A percentile compares a stretch with the other conserved stretches of the same genome.
Evolutionary conservation across 2,329 filamentous ascomycete genomes (phyloP).

Genomic region (Ciborinia camelliae): DNA sequence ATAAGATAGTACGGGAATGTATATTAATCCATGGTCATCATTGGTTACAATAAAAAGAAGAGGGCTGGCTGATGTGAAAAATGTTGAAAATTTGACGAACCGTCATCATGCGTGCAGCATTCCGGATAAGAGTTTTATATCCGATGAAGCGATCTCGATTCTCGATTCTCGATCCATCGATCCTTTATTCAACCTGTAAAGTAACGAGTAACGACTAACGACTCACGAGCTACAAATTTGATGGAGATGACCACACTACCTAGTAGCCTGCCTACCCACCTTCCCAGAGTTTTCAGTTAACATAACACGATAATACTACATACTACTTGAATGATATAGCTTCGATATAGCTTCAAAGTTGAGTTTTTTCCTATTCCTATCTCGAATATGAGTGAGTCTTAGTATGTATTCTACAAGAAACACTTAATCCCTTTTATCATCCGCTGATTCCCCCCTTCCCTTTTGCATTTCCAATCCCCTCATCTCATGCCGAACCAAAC

Average conservation of each 20-base stretch:
- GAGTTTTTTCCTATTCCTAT: not conserved
- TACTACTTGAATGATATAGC: not conserved
- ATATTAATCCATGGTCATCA: no score
- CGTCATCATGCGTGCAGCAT: not conserved
- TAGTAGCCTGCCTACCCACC: no score
- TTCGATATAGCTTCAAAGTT: conserved; percentile 2
- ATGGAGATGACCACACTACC: not conserved
- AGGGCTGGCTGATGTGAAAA: not conserved
- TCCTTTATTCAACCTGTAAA: no score
- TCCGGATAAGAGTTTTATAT: conserved; percentile 4
- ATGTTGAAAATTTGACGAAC: no score
- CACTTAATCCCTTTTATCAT: conserved; percentile 2
- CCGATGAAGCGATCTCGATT: conserved; percentile 1
- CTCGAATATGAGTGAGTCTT: not conserved
- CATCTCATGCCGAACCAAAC: not conserved
- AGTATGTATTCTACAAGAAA: not conserved
- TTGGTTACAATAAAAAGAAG: not conserved
- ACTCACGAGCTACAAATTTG: not conserved
- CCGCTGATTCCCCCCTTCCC: not conserved
- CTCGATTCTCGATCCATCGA: not conserved
- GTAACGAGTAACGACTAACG: no score
- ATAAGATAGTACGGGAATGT: no score
- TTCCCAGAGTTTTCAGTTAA: no score
- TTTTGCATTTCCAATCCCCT: conserved; percentile 9
- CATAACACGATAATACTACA: not conserved